These are phyloP conservation scores for Tagetes patula DNA, from an alignment of 129 eudicot species.

Conservation along the genomic window DNA sequence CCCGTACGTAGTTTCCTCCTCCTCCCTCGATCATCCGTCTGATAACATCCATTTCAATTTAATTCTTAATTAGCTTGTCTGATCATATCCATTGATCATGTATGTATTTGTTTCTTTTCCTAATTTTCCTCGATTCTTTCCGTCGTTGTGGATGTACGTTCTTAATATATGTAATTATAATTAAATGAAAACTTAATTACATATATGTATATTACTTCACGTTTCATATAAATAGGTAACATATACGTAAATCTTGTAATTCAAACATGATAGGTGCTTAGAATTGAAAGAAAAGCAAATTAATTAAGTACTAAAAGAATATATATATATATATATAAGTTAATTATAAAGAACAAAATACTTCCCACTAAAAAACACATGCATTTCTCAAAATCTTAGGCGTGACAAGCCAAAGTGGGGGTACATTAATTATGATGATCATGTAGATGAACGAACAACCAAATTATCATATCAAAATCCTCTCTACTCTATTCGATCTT, in stretches of 20 bases:
- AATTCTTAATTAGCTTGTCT: too few species aligned
- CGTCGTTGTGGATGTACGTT: too few species aligned
- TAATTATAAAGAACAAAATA: conserved; percentile 11
- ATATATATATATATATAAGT: background rate
- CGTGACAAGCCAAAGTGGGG: conserved; percentile 75
- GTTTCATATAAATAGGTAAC: too few species aligned
- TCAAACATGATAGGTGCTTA: background rate
- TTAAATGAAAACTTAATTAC: background rate
- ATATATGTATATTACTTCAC: background rate
- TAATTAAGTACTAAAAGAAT: conserved; percentile 13
- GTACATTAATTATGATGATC: conserved; percentile 53
- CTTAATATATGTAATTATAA: background rate
- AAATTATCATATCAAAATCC: conserved; percentile 24
- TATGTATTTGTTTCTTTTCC: too few species aligned
- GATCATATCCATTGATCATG: too few species aligned
- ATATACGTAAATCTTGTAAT: background rate
- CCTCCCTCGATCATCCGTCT: too few species aligned
- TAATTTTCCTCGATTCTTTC: too few species aligned
- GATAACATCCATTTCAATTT: too few species aligned
- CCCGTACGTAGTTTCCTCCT: too few species aligned
- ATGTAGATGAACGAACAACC: conserved; percentile 27
- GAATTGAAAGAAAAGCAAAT: background rate
- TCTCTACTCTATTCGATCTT: conserved; percentile 12
- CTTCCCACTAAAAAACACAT: conserved; percentile 35
- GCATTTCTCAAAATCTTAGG: conserved; percentile 57